Evolutionary conservation across 805 yeast genomes (phyloP), one percentile per base, ranked within the genome.

Genomic region (Pichia nakasei): DNA sequence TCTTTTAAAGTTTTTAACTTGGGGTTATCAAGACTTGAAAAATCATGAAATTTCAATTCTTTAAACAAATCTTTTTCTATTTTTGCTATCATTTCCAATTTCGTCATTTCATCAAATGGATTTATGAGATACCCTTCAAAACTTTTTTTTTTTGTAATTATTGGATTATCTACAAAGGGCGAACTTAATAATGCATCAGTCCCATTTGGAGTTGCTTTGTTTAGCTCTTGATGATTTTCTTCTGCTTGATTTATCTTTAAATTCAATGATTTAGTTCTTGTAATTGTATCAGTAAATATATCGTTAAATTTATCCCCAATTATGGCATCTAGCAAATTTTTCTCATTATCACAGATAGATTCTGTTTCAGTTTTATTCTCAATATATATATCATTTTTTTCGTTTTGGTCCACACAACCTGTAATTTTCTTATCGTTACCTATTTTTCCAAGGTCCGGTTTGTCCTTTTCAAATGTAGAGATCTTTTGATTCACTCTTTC

Each of bases 241-340:
- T 32, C 8, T 9, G n/a, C 11, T n/a, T 9, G n/a, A 17, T n/a
- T 12, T 17, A 18, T 15, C 18, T 32, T 32, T 8, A 32, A 11
- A 17, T 32, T 18, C 11, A 32, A 17, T 19, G 33, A 24, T 35
- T 44, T 50, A 33, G 31, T 37, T 57, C n/a, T 6, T 0, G 80
- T 75, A 45, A 75, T 29, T 29, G 32, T 75, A 45, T 75, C 79
- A 0, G 79, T 75, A 9, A 69, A 72, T 52, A 71, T 72, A 8
- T 61, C 65, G 44, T 61, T 61, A 18, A 61, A 39, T 0, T 58
- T 46, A 33, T 51, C 54, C 19, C 49, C 52, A 15, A 42, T 37
- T 12, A 50, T 45, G 2, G 44, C 51, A 22, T 49, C 49, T 39
- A 45, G 21, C 43, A 45, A 40, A 22, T 45, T 41, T 9, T 18